Percentiles rank a stretch among this genome's conserved stretches.
These are phyloP conservation scores for Cladosporium sp. DNA, from an alignment of 2,329 filamentous ascomycete genomes.

Conservation along the genomic window DNA sequence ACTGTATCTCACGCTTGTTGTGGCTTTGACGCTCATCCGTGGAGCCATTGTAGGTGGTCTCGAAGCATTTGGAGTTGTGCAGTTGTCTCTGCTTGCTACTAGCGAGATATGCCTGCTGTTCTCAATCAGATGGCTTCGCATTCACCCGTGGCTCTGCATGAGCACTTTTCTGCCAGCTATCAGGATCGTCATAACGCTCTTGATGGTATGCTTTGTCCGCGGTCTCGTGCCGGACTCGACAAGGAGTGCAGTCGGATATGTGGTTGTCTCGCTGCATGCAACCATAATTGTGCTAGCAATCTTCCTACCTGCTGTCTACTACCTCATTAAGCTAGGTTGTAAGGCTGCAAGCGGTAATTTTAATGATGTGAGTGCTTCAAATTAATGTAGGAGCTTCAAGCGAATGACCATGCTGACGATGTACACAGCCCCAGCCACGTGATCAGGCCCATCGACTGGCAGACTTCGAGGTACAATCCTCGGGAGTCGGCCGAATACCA, in stretches of 20 bases:
- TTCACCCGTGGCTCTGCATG: not conserved
- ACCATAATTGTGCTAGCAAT: not conserved
- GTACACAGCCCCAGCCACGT: not conserved
- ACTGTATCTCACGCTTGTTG: not conserved
- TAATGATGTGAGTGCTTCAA: not conserved
- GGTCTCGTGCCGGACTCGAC: not conserved
- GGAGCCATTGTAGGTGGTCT: conserved; percentile 2
- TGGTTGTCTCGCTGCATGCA: not conserved
- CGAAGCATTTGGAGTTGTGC: not conserved
- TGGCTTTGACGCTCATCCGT: conserved; percentile 1
- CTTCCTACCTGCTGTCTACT: not conserved
- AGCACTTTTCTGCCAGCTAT: not conserved
- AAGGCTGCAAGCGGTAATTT: not conserved
- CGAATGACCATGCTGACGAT: not conserved
- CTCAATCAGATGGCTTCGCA: not conserved
- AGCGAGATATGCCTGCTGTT: not conserved
- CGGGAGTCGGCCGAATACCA: not conserved
- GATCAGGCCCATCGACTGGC: not conserved
- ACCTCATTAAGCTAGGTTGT: not conserved
- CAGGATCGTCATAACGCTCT: not conserved
- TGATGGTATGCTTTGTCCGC: conserved; percentile 1
- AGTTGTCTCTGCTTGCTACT: not conserved
- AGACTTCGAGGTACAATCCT: not conserved
- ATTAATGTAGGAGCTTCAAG: too few relatives aligned
- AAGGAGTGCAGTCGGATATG: not conserved